Conservation (phyloP, 805 yeast species). For the Metschnikowia dekortorum region DNA sequence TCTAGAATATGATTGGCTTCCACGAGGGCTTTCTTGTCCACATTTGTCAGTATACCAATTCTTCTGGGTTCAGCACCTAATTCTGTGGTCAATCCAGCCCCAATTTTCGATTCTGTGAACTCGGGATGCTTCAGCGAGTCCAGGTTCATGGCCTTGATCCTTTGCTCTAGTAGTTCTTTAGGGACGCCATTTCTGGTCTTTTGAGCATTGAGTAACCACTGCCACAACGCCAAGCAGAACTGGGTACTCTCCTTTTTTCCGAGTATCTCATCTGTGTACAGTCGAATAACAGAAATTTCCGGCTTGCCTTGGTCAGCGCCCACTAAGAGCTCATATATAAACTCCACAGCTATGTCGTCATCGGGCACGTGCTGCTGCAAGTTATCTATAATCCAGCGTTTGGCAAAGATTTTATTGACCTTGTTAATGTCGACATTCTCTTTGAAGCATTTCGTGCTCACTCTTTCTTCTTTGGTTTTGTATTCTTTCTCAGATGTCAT, state of each 20-base stretch:
- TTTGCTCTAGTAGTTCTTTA: slow-evolving; percentile 21
- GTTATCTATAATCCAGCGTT: slow-evolving; percentile 35
- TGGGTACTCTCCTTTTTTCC: slow-evolving; percentile 34
- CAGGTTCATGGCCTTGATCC: slow-evolving; percentile 9
- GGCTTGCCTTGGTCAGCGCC: slow-evolving; percentile 27
- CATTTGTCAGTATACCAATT: too few species aligned
- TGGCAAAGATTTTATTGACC: slow-evolving; percentile 37
- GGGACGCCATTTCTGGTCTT: slow-evolving; percentile 46
- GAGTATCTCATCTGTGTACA: slow-evolving; percentile 44
- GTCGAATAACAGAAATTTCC: slow-evolving; percentile 36
- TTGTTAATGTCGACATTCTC: slow-evolving; percentile 31
- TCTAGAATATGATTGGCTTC: slow-evolving; percentile 7
- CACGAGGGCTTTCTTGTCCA: slow-evolving; percentile 9
- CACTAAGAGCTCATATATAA: slow-evolving; percentile 39
- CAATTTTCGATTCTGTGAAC: neutral
- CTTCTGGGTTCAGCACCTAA: neutral
- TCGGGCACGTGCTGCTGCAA: slow-evolving; percentile 40
- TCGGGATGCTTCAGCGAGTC: slow-evolving; percentile 6
- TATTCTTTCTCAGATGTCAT: neutral
- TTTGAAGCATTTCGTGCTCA: neutral
- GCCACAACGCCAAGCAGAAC: slow-evolving; percentile 45
- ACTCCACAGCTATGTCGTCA: slow-evolving; percentile 48
- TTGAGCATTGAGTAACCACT: slow-evolving; percentile 41
- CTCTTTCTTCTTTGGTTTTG: neutral
- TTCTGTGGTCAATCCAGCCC: neutral